A percentile compares a stretch with the other conserved stretches of the same genome.
These are phyloP conservation scores for Termitomyces sp. DNA, from an alignment of 768 basidiomycete species.

Conservation along the genomic window DNA sequence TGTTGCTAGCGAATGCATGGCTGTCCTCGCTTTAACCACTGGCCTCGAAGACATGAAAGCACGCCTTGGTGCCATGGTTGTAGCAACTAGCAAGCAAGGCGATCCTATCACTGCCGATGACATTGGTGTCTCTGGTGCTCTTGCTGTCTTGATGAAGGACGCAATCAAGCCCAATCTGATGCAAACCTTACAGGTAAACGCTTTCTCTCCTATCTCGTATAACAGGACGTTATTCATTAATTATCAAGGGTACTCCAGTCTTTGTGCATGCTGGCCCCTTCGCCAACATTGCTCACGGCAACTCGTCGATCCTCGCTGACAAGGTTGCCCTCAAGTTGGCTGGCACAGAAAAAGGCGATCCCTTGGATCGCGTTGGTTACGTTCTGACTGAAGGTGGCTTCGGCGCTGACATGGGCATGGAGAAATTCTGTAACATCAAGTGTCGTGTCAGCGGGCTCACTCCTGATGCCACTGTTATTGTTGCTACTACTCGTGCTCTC, in stretches of 20 bases:
- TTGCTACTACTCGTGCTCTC: conserved; percentile 94
- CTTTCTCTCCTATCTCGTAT: too few relatives aligned
- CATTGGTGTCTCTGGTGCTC: conserved; percentile 89
- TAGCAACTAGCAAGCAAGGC: conserved; percentile 87
- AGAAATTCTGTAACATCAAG: conserved; percentile 99
- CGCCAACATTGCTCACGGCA: conserved; percentile 98
- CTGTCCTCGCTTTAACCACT: conserved; percentile 89
- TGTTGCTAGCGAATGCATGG: conserved; percentile 98
- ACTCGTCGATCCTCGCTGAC: conserved; percentile 98
- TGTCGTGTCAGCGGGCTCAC: conserved; percentile 89
- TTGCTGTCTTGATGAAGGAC: conserved; percentile 97
- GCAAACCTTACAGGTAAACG: conserved; percentile 83
- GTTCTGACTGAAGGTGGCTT: conserved; percentile 98
- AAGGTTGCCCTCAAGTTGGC: conserved; percentile 95
- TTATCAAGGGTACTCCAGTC: conserved; percentile 81
- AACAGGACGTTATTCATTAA: neutral
- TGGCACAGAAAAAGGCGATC: conserved; percentile 89
- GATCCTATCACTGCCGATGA: conserved; percentile 95
- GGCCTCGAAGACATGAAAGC: conserved; percentile 88
- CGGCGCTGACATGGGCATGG: conserved; percentile 99
- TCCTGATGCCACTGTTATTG: conserved; percentile 93
- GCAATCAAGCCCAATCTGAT: conserved; percentile 99
- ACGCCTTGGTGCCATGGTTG: conserved; percentile 93
- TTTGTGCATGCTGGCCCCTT: conserved; percentile 99
- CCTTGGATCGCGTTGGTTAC: conserved; percentile 77